Percentiles rank a stretch among this genome's conserved stretches.
phyloP scores from a whole-genome alignment of 371 early-diverging fungal species.

The Amoeboaphelidium protococcarum region DNA sequence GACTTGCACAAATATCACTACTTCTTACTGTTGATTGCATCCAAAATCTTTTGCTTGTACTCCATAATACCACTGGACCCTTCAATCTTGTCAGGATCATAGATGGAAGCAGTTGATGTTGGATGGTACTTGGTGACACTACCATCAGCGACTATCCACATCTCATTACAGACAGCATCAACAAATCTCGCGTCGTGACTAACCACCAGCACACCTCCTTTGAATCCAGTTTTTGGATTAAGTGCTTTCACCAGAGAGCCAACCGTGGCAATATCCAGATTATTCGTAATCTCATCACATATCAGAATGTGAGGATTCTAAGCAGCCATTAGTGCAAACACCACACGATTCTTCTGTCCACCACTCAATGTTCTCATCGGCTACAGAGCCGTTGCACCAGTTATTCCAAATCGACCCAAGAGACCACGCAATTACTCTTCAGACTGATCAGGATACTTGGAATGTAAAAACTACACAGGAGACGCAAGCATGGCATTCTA shows the following conservation, averaged over 20 bases:
- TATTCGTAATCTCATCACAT: slow-evolving; percentile 42
- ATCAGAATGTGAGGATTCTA: slow-evolving; percentile 78
- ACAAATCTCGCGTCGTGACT: slow-evolving; percentile 83
- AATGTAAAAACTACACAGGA: slow-evolving; percentile 64
- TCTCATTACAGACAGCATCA: slow-evolving; percentile 56
- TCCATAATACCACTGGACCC: background rate
- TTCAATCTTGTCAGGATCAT: background rate
- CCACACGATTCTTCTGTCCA: slow-evolving; percentile 92
- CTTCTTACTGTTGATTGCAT: background rate
- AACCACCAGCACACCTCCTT: slow-evolving; percentile 73
- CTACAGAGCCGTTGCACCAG: slow-evolving; percentile 82
- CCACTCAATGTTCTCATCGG: slow-evolving; percentile 83
- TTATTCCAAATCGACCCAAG: slow-evolving; percentile 79
- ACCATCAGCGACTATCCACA: slow-evolving; percentile 55
- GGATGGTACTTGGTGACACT: slow-evolving; percentile 26
- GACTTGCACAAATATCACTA: too few relatives aligned
- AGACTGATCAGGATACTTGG: slow-evolving; percentile 57
- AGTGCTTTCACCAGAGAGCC: slow-evolving; percentile 61
- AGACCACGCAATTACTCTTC: slow-evolving; percentile 85
- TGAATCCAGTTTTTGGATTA: slow-evolving; percentile 20
- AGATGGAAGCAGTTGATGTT: background rate
- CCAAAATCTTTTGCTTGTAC: background rate
- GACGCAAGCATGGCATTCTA: slow-evolving; percentile 16
- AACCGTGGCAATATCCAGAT: slow-evolving; percentile 70
- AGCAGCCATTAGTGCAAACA: slow-evolving; percentile 81